Percentiles rank a stretch among this genome's conserved stretches.
phyloP scores from a whole-genome alignment of 345 rosid species.

The Lumnitzera racemosa region DNA sequence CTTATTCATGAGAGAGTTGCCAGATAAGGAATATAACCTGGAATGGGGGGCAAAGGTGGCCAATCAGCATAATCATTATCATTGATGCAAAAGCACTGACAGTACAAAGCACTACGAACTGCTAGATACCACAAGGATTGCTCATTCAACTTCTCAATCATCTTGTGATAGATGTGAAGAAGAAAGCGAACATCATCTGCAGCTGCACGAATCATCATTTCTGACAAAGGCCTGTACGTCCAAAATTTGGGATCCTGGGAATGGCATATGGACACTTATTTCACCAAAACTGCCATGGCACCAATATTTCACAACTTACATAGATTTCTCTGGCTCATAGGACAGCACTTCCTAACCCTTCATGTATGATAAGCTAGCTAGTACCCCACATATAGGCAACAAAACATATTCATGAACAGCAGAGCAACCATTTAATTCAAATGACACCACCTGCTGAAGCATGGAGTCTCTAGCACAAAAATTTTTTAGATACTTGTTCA shows the following conservation, averaged over 20 bases:
- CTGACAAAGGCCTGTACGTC: slow-evolving; percentile 75
- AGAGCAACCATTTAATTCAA: too few species aligned
- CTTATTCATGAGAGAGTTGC: too few species aligned
- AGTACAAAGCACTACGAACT: slow-evolving; percentile 73
- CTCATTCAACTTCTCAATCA: slow-evolving; percentile 70
- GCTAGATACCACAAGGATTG: slow-evolving; percentile 73
- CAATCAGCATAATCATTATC: slow-evolving; percentile 67
- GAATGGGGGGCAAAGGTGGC: slow-evolving; percentile 61
- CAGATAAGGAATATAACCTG: slow-evolving; percentile 40
- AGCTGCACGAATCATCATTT: slow-evolving; percentile 88
- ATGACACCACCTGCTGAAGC: too few species aligned
- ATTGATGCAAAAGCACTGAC: slow-evolving; percentile 81
- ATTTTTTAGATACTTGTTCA: too few species aligned
- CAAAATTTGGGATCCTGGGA: slow-evolving; percentile 85
- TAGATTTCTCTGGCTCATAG: too few species aligned
- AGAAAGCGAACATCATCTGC: slow-evolving; percentile 97
- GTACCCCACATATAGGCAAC: too few species aligned
- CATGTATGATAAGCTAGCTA: too few species aligned
- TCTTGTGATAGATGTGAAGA: slow-evolving; percentile 58
- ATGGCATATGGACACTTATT: slow-evolving; percentile 4
- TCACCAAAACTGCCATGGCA: not conserved
- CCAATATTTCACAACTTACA: too few species aligned
- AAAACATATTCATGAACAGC: too few species aligned
- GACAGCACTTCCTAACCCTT: too few species aligned
- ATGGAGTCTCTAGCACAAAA: too few species aligned